Base-by-base conservation (phyloP, 2,329 filamentous ascomycete genomes). In the Phoma sp. region DNA sequence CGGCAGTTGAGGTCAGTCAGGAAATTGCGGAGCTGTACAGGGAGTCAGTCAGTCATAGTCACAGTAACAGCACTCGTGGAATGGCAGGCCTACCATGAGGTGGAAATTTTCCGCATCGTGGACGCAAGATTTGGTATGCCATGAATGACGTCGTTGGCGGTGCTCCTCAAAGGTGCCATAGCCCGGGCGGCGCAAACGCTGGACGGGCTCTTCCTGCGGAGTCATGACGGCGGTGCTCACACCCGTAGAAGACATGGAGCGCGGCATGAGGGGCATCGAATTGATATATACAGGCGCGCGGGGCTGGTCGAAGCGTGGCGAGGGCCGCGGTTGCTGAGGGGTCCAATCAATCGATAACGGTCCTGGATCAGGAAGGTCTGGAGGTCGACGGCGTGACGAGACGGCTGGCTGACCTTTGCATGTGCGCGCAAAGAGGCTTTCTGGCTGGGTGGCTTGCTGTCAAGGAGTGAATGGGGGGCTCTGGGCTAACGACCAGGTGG, bases 1-100 rank as follows among this genome's bases (percentile, higher is more conserved):
- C 94, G 87, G 63, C 89, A 85, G 76, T 96, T 93, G 38, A 99
- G 83, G 73, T 98, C 92, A 35, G 88, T 84, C 51, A 99, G 82
- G 74, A 96, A 95, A 45, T 89, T 78, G 70, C 95, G 91, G 45
- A 95, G 85, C 86, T 89, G 60, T 12, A 45, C 38, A 12, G 7
- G 10, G 1, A 19, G 55, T 75, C 54, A 75, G 67, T 47, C 9
- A 75, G 67, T 47, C 9, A 44, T 27, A 32, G 41, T 47, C 9
- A 44, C 24, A 32, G 41, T 47, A 1, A 38, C 39, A 32, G 12
- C 12, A 17, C 19, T 46, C 35, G 22, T 29, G 38, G 12, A 22
- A 33, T 21, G 27, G 46, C 44, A 29, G 43, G 46, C 62, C 35
- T 66, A 77, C 77, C 65, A 80, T 63, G 1, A 78, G 49, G 48